Evolutionary conservation across 2,329 filamentous ascomycete species (phyloP).

Genomic region (Nothopassalora personata): DNA sequence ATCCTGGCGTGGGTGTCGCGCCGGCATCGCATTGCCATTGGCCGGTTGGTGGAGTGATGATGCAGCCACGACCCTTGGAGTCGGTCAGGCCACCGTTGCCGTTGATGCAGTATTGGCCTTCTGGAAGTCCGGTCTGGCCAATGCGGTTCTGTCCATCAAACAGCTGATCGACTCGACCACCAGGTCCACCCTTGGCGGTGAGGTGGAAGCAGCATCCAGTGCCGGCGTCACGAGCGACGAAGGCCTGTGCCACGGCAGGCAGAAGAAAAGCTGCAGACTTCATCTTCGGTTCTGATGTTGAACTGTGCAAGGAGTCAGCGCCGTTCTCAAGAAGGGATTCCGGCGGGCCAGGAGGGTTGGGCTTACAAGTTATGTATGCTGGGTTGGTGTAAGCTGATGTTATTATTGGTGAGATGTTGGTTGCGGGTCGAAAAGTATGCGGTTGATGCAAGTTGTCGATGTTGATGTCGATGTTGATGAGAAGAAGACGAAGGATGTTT

Average conservation of each 20-base stretch:
- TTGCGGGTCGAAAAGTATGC: not conserved
- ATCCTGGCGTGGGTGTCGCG: conserved; percentile 49
- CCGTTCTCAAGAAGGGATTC: not conserved
- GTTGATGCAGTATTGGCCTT: conserved; percentile 51
- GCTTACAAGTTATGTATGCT: not conserved
- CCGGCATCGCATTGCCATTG: conserved; percentile 59
- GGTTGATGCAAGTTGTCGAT: not conserved
- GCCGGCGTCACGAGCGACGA: not conserved
- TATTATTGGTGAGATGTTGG: not conserved
- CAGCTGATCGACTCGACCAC: conserved; percentile 56
- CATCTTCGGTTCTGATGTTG: not conserved
- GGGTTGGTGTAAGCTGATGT: not conserved
- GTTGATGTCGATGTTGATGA: not conserved
- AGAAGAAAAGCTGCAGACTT: not conserved
- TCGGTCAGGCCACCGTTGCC: conserved; percentile 52
- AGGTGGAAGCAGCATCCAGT: conserved; percentile 48
- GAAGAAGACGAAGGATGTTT: not conserved
- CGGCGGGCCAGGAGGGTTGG: not conserved
- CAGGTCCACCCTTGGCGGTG: conserved; percentile 35
- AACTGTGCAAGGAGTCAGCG: not conserved
- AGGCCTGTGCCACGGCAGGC: not conserved
- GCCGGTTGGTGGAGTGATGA: conserved; percentile 55
- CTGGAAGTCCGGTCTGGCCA: conserved; percentile 38
- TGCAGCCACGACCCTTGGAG: conserved; percentile 54
- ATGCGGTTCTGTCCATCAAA: conserved; percentile 58